Percentiles rank a stretch among this genome's conserved stretches.
Conservation (phyloP, 495 filamentous ascomycete genomes). For the Rusavskia elegans region DNA sequence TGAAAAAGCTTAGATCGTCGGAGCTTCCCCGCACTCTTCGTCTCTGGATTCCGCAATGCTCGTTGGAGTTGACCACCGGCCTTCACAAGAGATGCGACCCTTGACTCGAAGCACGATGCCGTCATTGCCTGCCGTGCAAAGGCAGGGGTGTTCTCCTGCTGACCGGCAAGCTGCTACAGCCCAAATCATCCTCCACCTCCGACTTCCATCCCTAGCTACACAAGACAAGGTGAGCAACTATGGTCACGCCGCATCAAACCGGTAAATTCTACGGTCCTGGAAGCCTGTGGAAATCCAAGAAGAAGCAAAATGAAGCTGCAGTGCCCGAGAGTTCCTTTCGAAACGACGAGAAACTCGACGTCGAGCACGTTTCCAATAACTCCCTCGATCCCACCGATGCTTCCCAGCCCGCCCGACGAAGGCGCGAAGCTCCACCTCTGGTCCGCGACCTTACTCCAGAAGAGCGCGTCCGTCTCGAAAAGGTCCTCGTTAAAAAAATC, state of each 20-base stretch:
- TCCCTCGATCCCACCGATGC: not conserved
- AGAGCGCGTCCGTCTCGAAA: constrained; percentile 31
- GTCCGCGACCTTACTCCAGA: constrained; percentile 32
- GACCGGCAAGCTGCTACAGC: not conserved
- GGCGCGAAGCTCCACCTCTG: constrained; percentile 29
- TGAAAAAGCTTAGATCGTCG: not conserved
- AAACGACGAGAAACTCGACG: not conserved
- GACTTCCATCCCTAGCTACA: not conserved
- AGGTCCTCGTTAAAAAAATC: constrained; percentile 43
- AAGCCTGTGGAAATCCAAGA: not conserved
- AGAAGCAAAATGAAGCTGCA: not conserved
- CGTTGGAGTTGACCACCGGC: not conserved
- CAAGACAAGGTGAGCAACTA: not conserved
- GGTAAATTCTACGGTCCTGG: not conserved
- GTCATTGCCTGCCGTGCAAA: not conserved
- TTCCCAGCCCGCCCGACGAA: not conserved
- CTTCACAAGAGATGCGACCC: not conserved
- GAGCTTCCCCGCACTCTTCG: not conserved
- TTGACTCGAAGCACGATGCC: not conserved
- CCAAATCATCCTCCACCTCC: not conserved
- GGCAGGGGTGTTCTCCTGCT: not conserved
- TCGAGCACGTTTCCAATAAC: not conserved
- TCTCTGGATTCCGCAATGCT: not conserved
- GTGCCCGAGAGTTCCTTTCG: not conserved
- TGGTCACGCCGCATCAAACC: not conserved